A percentile compares a stretch with the other conserved stretches of the same genome.
These are phyloP conservation scores for Casaregolazyma suthepensis DNA, from an alignment of 1,139 yeast genomes.

Conservation along the genomic window DNA sequence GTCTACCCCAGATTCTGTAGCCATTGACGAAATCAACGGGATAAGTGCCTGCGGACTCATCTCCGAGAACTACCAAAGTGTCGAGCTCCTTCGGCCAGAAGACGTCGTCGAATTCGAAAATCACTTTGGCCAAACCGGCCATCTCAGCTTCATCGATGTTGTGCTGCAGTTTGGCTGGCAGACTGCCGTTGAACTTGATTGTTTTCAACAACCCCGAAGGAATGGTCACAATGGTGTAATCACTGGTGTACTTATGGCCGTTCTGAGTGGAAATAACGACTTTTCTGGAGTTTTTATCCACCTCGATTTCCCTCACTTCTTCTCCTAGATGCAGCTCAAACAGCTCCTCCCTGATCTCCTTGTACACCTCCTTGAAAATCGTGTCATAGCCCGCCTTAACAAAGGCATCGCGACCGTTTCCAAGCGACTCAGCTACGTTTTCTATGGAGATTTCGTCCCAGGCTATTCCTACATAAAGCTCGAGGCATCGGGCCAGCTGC, in stretches of 20 bases:
- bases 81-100: constrained; percentile 60
- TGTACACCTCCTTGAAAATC: constrained; percentile 14
- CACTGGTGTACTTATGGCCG: constrained; percentile 27
- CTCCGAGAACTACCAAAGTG: constrained; percentile 37
- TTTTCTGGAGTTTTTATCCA: constrained; percentile 6
- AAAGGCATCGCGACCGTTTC: constrained; percentile 68
- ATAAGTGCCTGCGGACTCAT: constrained; percentile 30
- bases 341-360: constrained; percentile 14
- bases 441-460: constrained; percentile 64
- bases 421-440: constrained; percentile 52
- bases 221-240: constrained; percentile 59
- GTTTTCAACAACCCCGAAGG: constrained; percentile 58
- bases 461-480: constrained; percentile 73
- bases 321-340: constrained; percentile 35
- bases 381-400: constrained; percentile 50
- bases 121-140: constrained; percentile 72
- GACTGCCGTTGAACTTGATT: constrained; percentile 46
- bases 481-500: constrained; percentile 50
- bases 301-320: constrained; percentile 42
- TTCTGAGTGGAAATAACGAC: constrained; percentile 25
- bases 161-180: constrained; percentile 43
- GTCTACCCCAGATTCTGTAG: constrained; percentile 32
- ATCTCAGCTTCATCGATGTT: constrained; percentile 51
- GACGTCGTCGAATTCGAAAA: constrained; percentile 58
- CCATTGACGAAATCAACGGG: constrained; percentile 49